A percentile compares a stretch with the other conserved stretches of the same genome.
Evolutionary conservation across 805 yeast species (phyloP).

Genomic region (Kazachstania africana): DNA sequence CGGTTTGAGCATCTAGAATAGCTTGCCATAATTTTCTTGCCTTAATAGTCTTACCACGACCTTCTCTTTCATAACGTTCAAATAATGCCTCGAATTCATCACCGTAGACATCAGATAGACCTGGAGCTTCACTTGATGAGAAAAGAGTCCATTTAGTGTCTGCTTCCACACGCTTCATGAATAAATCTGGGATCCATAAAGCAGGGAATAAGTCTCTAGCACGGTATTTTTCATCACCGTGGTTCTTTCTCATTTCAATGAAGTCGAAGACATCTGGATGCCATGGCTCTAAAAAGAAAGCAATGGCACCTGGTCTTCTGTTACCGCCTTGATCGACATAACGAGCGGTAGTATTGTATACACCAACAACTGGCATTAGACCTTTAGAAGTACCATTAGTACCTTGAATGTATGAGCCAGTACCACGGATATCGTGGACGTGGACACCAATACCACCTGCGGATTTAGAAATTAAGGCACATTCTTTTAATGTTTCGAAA

Average conservation of each 20-base stretch:
- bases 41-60: slow-evolving; percentile 46
- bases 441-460: slow-evolving; percentile 93
- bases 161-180: slow-evolving; percentile 80
- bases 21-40: slow-evolving; percentile 88
- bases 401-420: slow-evolving; percentile 79
- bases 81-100: slow-evolving; percentile 66
- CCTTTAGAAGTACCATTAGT: slow-evolving; percentile 89
- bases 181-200: slow-evolving; percentile 86
- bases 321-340: slow-evolving; percentile 97
- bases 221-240: slow-evolving; percentile 85
- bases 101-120: slow-evolving; percentile 71
- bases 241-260: slow-evolving; percentile 77
- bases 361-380: slow-evolving; percentile 84
- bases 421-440: slow-evolving; percentile 70
- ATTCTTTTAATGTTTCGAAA: slow-evolving; percentile 70
- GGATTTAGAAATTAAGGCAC: slow-evolving; percentile 83
- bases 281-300: slow-evolving; percentile 92
- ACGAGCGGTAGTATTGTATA: slow-evolving; percentile 87
- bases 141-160: slow-evolving; percentile 77
- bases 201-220: slow-evolving; percentile 89
- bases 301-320: slow-evolving; percentile 94
- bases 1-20: slow-evolving; percentile 82
- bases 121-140: slow-evolving; percentile 81
- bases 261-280: slow-evolving; percentile 82
- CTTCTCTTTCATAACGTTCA: slow-evolving; percentile 55